Base-by-base conservation (phyloP, 129 eudicot species). In the Pittosporum tobira region DNA sequence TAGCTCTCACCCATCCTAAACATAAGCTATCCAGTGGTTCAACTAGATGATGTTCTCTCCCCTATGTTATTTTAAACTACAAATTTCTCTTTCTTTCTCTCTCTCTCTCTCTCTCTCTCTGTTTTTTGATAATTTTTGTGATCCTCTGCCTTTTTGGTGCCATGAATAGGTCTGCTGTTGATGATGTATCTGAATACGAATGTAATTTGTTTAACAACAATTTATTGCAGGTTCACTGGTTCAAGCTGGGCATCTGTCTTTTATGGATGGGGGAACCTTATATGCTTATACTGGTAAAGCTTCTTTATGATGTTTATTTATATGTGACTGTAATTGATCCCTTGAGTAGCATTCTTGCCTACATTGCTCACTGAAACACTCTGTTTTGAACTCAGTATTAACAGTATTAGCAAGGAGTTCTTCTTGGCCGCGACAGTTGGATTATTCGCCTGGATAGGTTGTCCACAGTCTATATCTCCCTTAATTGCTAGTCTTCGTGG, bases 181-280 rank as follows among this genome's bases (percentile, higher is more conserved):
- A 27, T 28, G 19, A 30, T 4, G 5, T 13, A 4, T 44, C 40
- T 6, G 5, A 27, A 25, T 16, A 45, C 2, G 10, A 46, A 27
- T 28, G 55, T 2, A 6, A 37, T 59, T 56, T 21, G 45, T 52
- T 43, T 57, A 52, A 66, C 19, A 27, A 43, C 21, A 43, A 40
- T 28, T 63, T 48, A 25, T 3, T 75, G 65, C 83, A 88, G 96
- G 96, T 88, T 88, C 74, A 74, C 81, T 11, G 96, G 96, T 55
- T 78, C 96, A 43, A 53, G 73, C 36, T 84, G 96, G 96, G 94
- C 84, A 25, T 73, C 85, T 49, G 61, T 84, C 53, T 74, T 88
- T 51, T 88, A 88, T 57, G 96, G 96, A 67, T 88, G 90, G 96
- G 94, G 94, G 56, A 88, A 88, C 77, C 87, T 84, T 50, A 42